phyloP scores from a whole-genome alignment of 2,329 filamentous ascomycete genomes.

The Alternaria sp. region DNA sequence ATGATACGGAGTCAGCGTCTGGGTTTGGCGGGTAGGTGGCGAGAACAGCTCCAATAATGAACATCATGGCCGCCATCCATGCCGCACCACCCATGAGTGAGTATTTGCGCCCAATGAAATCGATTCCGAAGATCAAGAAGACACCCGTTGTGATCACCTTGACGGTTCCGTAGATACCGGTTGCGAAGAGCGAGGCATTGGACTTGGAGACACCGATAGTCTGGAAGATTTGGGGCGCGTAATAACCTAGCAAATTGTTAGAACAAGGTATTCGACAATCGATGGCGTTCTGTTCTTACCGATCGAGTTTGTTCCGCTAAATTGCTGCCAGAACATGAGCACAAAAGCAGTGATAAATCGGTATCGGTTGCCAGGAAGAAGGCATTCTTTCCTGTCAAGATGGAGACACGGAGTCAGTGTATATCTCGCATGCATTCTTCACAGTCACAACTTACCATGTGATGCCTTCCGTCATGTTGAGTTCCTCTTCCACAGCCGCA shows the following conservation, averaged over 20 bases:
- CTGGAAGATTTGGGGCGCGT: constrained; percentile 74
- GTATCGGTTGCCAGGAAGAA: constrained; percentile 64
- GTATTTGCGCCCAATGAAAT: constrained; percentile 68
- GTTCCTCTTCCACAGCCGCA: constrained; percentile 71
- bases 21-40: constrained; percentile 52
- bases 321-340: constrained; percentile 83
- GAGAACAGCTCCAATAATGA: constrained; percentile 69
- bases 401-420: no score
- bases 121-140: constrained; percentile 74
- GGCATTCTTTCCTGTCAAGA: constrained; percentile 45
- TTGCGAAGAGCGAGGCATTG: constrained; percentile 14
- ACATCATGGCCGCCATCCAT: constrained; percentile 70
- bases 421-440: no score
- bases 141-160: constrained; percentile 74
- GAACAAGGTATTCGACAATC: background rate
- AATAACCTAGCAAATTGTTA: constrained; percentile 62
- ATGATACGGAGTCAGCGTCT: constrained; percentile 44
- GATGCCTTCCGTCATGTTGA: constrained; percentile 67
- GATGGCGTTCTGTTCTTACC: constrained; percentile 33
- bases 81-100: constrained; percentile 71
- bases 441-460: background rate
- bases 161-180: constrained; percentile 73
- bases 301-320: constrained; percentile 75
- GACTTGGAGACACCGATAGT: constrained; percentile 67
- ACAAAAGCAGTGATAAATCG: constrained; percentile 75